Percentiles rank a stretch among this genome's conserved stretches.
Conservation (phyloP, 2,329 filamentous ascomycete species). For the Arachnomyces sp. region DNA sequence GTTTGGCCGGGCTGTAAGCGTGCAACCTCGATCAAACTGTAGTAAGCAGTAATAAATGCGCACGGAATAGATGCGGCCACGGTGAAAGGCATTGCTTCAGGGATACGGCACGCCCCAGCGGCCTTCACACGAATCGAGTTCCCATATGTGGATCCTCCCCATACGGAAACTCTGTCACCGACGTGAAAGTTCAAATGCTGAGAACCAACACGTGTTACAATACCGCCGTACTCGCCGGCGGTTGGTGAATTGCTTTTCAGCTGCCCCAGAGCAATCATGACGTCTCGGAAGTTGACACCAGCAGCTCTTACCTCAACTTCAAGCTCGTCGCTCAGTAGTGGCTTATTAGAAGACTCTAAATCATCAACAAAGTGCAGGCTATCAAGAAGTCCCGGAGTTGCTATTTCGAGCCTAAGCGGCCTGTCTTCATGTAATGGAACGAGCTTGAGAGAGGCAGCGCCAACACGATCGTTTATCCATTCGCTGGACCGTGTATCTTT, state of each 20-base stretch:
- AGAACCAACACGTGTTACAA: conserved; percentile 14
- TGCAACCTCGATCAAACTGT: conserved; percentile 12
- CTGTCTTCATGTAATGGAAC: conserved; percentile 5
- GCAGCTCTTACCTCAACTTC: conserved; percentile 21
- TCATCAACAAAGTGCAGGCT: conserved; percentile 15
- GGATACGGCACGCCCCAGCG: conserved; percentile 15
- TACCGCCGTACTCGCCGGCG: conserved; percentile 22
- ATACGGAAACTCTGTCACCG: conserved; percentile 28
- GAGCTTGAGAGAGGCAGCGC: background rate
- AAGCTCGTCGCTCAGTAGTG: conserved; percentile 12
- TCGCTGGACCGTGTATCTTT: background rate
- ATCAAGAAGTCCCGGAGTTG: conserved; percentile 14
- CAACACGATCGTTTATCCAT: too few relatives aligned
- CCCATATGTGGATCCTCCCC: conserved; percentile 18
- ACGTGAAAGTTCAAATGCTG: conserved; percentile 8
- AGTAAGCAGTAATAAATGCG: conserved; percentile 10
- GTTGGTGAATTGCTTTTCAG: conserved; percentile 8
- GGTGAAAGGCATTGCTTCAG: conserved; percentile 10
- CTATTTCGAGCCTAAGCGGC: conserved; percentile 11
- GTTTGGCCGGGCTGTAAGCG: conserved; percentile 10
- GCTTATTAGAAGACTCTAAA: background rate
- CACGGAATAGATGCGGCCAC: conserved; percentile 11
- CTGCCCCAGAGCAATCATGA: conserved; percentile 18
- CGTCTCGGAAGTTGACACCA: conserved; percentile 24
- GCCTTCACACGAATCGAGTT: conserved; percentile 17